Evolutionary conservation across 1,284 basidiomycete species (phyloP).

Genomic region (Peniophora sp.): DNA sequence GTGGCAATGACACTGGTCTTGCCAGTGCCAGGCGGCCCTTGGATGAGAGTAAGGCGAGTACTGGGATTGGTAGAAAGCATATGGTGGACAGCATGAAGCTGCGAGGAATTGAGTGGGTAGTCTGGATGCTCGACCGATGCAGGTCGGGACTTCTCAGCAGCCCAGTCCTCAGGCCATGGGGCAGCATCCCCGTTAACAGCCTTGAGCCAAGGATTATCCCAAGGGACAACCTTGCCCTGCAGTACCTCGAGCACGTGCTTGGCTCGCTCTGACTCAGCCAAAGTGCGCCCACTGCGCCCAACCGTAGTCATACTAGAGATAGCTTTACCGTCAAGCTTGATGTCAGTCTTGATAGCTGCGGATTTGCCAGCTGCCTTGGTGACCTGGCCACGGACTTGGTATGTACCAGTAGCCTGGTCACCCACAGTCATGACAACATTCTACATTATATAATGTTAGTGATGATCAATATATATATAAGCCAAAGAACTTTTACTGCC

Average conservation of each 20-base stretch:
- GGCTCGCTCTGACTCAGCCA: slow-evolving; percentile 39
- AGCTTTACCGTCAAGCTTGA: slow-evolving; percentile 17
- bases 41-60: slow-evolving; percentile 39
- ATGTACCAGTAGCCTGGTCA: slow-evolving; percentile 8
- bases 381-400: slow-evolving; percentile 20
- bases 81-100: slow-evolving; percentile 39
- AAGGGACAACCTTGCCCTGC: slow-evolving; percentile 34
- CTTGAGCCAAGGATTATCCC: slow-evolving; percentile 48
- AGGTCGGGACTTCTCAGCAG: neutral
- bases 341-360: slow-evolving; percentile 12
- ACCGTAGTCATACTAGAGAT: slow-evolving; percentile 24
- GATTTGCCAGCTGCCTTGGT: slow-evolving; percentile 17
- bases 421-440: slow-evolving; percentile 7
- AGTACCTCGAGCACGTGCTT: slow-evolving; percentile 37
- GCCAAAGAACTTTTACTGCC: neutral
- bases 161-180: slow-evolving; percentile 39
- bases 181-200: slow-evolving; percentile 35
- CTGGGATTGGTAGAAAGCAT: slow-evolving; percentile 39
- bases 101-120: slow-evolving; percentile 43
- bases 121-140: neutral
- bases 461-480: neutral
- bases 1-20: slow-evolving; percentile 62
- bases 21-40: slow-evolving; percentile 49
- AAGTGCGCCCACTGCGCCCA: slow-evolving; percentile 45
- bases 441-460: slow-evolving; percentile 1